Percentiles rank a stretch among this genome's conserved stretches.
Evolutionary conservation across 1,284 basidiomycete genomes (phyloP).

Genomic region (Puccinia horiana): DNA sequence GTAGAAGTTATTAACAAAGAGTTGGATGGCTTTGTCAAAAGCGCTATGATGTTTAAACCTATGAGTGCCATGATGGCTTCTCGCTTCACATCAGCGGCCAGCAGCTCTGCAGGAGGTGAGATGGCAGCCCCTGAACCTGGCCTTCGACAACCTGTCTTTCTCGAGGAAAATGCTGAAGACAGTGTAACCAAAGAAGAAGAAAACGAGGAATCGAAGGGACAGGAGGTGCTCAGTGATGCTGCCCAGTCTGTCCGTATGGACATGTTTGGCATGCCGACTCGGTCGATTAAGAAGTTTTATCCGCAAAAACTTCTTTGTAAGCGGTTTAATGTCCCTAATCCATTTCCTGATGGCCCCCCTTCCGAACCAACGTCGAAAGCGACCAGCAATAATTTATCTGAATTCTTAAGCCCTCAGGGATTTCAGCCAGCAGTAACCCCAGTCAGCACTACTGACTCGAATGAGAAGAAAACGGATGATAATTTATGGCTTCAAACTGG

Average conservation of each 20-base stretch:
- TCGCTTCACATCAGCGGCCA: conserved; percentile 77
- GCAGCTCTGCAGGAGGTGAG: conserved; percentile 65
- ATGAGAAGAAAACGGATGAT: conserved; percentile 57
- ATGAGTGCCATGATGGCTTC: conserved; percentile 88
- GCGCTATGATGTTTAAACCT: conserved; percentile 86
- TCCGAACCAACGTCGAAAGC: conserved; percentile 52
- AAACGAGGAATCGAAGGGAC: conserved; percentile 51
- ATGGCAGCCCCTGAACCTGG: conserved; percentile 64
- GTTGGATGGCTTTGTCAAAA: conserved; percentile 78
- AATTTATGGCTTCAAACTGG: conserved; percentile 29
- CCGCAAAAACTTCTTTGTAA: conserved; percentile 84
- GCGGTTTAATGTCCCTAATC: conserved; percentile 89
- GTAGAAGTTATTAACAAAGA: conserved; percentile 76
- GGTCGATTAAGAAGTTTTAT: conserved; percentile 73
- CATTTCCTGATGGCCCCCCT: conserved; percentile 64
- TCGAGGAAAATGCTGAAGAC: conserved; percentile 60
- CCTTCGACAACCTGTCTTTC: conserved; percentile 73
- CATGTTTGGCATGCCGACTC: conserved; percentile 82
- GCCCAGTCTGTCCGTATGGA: conserved; percentile 76
- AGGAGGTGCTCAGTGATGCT: conserved; percentile 64
- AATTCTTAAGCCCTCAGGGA: conserved; percentile 51
- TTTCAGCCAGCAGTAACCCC: conserved; percentile 24
- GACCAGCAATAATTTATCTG: conserved; percentile 53
- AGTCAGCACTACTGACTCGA: conserved; percentile 61
- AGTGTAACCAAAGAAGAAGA: conserved; percentile 49